phyloP scores from a whole-genome alignment of 371 early-diverging fungal genomes.

The Apophysomyces trapeziformis region DNA sequence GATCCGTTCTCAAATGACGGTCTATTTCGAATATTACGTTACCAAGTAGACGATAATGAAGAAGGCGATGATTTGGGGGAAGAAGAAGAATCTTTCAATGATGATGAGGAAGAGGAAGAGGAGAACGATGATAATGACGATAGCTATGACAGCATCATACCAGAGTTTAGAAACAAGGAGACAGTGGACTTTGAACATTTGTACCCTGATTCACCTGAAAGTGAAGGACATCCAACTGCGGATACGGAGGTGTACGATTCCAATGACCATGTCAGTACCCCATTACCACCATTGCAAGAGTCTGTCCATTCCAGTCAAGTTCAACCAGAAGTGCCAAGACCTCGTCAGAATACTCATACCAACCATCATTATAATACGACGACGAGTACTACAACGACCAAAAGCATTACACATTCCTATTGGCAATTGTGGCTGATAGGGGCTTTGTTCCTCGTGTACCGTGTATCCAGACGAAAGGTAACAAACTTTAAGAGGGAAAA shows the following conservation, averaged over 20 bases:
- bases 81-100: conserved; percentile 2
- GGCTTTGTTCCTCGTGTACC: conserved; percentile 5
- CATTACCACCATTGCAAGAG: background rate
- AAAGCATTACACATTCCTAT: background rate
- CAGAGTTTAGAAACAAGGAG: conserved; percentile 13
- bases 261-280: background rate
- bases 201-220: background rate
- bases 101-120: background rate
- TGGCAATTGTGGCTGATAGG: conserved; percentile 7
- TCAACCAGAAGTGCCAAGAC: background rate
- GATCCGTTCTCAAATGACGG: background rate
- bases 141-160: conserved; percentile 13
- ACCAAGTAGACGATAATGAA: background rate
- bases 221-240: background rate
- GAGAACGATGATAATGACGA: conserved; percentile 4
- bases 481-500: background rate
- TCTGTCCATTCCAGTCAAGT: too few species aligned
- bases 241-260: background rate
- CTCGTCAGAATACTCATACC: background rate
- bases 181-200: conserved; percentile 11
- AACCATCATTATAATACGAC: background rate
- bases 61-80: conserved; percentile 3
- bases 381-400: background rate
- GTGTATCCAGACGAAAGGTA: conserved; percentile 1
- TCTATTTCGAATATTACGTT: background rate